These are phyloP conservation scores for Trapa bicornis DNA, from an alignment of 345 rosid species.

Conservation along the genomic window DNA sequence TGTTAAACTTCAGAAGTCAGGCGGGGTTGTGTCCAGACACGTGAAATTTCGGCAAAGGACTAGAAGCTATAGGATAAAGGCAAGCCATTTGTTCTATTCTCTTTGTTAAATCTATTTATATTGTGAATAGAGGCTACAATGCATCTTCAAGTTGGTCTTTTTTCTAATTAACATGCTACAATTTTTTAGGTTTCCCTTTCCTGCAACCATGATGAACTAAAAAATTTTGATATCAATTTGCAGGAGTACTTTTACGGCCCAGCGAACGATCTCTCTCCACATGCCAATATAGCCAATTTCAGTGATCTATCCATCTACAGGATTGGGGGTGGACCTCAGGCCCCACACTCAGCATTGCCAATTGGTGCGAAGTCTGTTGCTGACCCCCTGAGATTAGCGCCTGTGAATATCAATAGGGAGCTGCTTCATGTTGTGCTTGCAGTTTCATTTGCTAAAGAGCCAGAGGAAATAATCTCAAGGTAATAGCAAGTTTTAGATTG, in stretches of 20 bases:
- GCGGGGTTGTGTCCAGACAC: conserved; percentile 77
- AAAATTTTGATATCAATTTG: not conserved
- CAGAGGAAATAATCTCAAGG: conserved; percentile 70
- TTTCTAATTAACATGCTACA: not conserved
- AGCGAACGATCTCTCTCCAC: conserved; percentile 68
- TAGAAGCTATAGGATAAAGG: conserved; percentile 61
- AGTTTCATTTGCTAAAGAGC: conserved; percentile 70
- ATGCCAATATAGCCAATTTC: conserved; percentile 51
- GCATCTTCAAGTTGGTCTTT: not conserved
- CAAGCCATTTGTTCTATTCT: conserved; percentile 15
- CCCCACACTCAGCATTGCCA: conserved; percentile 75
- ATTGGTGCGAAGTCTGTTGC: conserved; percentile 64
- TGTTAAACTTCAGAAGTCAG: conserved; percentile 83
- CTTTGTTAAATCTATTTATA: not conserved
- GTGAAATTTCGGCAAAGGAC: conserved; percentile 46
- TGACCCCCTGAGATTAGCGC: conserved; percentile 47
- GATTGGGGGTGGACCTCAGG: conserved; percentile 83
- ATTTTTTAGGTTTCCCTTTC: not conserved
- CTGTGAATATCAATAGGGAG: conserved; percentile 45
- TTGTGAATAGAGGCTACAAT: not conserved
- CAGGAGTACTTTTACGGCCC: conserved; percentile 90
- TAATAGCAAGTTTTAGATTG: conserved; percentile 7
- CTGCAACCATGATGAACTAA: not conserved
- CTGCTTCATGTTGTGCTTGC: conserved; percentile 71
- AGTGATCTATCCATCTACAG: conserved; percentile 54